A percentile compares a stretch with the other conserved stretches of the same genome.
Evolutionary conservation across 192 early-diverging fungal genomes (phyloP).

Genomic region (Dissophora globulifera): DNA sequence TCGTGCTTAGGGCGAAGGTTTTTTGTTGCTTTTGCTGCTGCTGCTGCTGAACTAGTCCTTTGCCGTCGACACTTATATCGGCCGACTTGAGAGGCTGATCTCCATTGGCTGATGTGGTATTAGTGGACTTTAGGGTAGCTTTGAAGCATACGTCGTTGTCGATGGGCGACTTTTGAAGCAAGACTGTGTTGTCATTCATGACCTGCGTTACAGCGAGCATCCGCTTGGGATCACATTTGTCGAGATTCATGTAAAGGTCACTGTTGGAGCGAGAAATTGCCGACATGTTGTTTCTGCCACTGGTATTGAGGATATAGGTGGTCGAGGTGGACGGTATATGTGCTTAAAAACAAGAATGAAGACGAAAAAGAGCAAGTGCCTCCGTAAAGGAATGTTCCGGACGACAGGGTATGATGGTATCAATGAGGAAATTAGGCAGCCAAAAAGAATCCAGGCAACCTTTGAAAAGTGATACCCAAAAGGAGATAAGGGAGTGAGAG

Average conservation of each 20-base stretch:
- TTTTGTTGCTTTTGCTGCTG: neutral
- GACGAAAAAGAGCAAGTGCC: too few species aligned
- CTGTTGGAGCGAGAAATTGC: neutral
- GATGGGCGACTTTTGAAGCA: conserved; percentile 18
- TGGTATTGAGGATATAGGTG: too few species aligned
- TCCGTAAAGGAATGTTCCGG: too few species aligned
- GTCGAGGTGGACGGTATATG: too few species aligned
- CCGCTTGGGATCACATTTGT: neutral
- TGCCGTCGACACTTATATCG: neutral
- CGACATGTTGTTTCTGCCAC: neutral
- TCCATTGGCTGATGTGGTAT: too few species aligned
- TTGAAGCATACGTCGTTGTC: conserved; percentile 14
- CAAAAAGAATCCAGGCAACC: too few species aligned
- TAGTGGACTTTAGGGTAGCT: conserved; percentile 5
- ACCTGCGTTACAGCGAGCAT: neutral
- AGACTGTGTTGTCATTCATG: conserved; percentile 17
- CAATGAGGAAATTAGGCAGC: too few species aligned
- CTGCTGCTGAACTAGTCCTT: too few species aligned
- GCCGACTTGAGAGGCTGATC: conserved; percentile 8
- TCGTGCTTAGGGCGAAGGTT: conserved; percentile 2
- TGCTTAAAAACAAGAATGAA: too few species aligned
- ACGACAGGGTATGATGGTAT: too few species aligned
- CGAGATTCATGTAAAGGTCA: neutral
- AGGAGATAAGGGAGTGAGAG: too few species aligned
- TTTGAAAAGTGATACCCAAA: too few species aligned